A percentile compares a stretch with the other conserved stretches of the same genome.
Evolutionary conservation across 2,329 filamentous ascomycete species (phyloP).

Genomic region (Neonectria hederae): DNA sequence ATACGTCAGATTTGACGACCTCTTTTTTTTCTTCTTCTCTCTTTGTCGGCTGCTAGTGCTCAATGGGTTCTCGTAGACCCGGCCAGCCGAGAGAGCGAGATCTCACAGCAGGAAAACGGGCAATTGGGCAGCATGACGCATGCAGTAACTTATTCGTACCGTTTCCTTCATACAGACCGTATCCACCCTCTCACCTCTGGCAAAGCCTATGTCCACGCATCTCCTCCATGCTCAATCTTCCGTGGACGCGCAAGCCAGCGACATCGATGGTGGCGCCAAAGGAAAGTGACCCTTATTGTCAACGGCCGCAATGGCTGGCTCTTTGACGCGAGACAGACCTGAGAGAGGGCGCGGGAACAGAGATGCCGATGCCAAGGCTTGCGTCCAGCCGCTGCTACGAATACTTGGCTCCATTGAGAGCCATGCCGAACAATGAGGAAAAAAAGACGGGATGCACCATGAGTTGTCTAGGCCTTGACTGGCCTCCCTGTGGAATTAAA

Average conservation of each 20-base stretch:
- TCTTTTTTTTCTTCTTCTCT: background rate
- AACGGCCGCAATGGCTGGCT: background rate
- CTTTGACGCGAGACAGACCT: background rate
- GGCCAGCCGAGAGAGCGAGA: background rate
- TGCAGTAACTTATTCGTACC: background rate
- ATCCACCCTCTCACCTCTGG: background rate
- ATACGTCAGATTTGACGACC: background rate
- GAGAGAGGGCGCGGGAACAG: background rate
- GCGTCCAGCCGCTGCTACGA: background rate
- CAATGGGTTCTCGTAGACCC: background rate
- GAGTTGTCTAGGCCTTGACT: slow-evolving; percentile 11
- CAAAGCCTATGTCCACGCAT: background rate
- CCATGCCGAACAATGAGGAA: background rate
- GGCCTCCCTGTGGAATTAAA: background rate
- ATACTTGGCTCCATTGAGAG: background rate
- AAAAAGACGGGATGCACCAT: slow-evolving; percentile 6
- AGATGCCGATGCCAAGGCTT: background rate
- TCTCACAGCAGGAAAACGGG: background rate
- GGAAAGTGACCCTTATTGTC: background rate
- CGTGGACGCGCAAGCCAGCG: slow-evolving; percentile 13
- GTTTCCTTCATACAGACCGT: background rate
- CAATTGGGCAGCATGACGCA: background rate
- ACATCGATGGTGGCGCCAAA: slow-evolving; percentile 5
- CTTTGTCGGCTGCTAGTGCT: background rate
- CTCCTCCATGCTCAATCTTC: background rate